phyloP scores from a whole-genome alignment of 139 green algal genomes.

The Tetradesmus lagerheimii region DNA sequence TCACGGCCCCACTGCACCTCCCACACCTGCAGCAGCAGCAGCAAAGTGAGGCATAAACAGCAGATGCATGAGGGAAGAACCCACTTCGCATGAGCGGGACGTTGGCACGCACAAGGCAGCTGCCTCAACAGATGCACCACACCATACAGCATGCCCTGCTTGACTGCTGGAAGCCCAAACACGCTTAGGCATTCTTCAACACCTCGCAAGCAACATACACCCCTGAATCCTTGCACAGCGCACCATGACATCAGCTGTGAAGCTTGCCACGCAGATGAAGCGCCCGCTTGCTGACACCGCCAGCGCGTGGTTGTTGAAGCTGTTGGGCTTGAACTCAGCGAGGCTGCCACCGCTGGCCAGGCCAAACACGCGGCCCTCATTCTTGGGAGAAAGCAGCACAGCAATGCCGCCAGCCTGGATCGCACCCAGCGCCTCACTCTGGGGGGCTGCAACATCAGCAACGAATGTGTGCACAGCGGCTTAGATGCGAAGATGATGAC shows the following conservation, averaged over 20 bases:
- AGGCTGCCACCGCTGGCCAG: conserved; percentile 48
- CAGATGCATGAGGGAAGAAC: neutral
- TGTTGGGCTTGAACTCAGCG: conserved; percentile 60
- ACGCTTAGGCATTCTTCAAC: too few relatives aligned
- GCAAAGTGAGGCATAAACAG: neutral
- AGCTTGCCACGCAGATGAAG: conserved; percentile 65
- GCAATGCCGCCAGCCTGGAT: conserved; percentile 26
- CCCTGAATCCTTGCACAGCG: conserved; percentile 29
- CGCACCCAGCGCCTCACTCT: conserved; percentile 6
- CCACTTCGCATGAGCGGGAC: too few relatives aligned
- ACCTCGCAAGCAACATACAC: too few relatives aligned
- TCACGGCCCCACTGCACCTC: conserved; percentile 45
- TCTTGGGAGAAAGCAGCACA: conserved; percentile 56
- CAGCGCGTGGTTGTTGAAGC: conserved; percentile 66
- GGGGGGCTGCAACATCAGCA: conserved; percentile 12
- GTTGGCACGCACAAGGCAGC: too few relatives aligned
- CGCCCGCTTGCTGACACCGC: conserved; percentile 61
- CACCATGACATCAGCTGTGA: conserved; percentile 66
- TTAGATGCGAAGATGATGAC: too few relatives aligned
- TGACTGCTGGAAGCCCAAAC: too few relatives aligned
- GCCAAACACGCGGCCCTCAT: conserved; percentile 55
- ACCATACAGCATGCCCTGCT: too few relatives aligned
- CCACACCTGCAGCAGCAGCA: conserved; percentile 44
- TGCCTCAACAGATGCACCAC: too few relatives aligned
- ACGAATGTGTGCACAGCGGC: too few relatives aligned